Conservation (phyloP, 371 early-diverging fungal genomes). For the Amoeboaphelidium occidentale region DNA sequence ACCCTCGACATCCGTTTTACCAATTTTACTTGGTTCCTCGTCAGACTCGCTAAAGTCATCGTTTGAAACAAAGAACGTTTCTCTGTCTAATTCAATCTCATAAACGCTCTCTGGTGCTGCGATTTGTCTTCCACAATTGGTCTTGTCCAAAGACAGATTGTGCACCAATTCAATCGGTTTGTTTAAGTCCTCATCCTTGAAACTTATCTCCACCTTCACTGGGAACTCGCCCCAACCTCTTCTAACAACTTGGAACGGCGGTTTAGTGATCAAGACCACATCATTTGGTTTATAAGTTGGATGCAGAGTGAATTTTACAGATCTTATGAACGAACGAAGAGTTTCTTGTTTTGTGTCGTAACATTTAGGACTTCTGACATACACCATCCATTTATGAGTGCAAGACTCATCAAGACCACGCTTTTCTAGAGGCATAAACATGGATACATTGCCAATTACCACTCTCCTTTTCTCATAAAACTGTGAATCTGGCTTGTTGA, state of each 20-base stretch:
- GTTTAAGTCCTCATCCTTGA: slow-evolving; percentile 44
- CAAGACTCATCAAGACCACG: slow-evolving; percentile 4
- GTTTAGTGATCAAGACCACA: slow-evolving; percentile 44
- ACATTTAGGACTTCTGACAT: slow-evolving; percentile 32
- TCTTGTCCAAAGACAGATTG: slow-evolving; percentile 45
- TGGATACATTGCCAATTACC: slow-evolving; percentile 62
- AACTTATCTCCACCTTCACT: slow-evolving; percentile 48
- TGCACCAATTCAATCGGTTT: slow-evolving; percentile 63
- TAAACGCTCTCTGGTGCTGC: slow-evolving; percentile 41
- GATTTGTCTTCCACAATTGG: slow-evolving; percentile 35
- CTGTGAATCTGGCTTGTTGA: slow-evolving; percentile 38
- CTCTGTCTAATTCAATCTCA: slow-evolving; percentile 58
- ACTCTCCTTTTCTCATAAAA: slow-evolving; percentile 58
- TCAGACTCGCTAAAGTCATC: too few relatives aligned
- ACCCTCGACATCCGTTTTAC: too few relatives aligned
- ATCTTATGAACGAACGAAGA: slow-evolving; percentile 35
- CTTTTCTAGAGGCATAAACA: slow-evolving; percentile 30
- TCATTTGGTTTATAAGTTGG: slow-evolving; percentile 68
- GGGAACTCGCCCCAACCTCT: slow-evolving; percentile 90
- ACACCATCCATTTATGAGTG: slow-evolving; percentile 76
- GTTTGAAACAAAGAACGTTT: slow-evolving; percentile 41
- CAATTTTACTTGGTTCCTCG: too few relatives aligned
- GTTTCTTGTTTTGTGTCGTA: too few relatives aligned
- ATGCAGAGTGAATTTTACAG: slow-evolving; percentile 65
- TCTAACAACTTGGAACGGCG: slow-evolving; percentile 57